Conservation (phyloP, 1,284 basidiomycete species). For the Austroboletus niveus region DNA sequence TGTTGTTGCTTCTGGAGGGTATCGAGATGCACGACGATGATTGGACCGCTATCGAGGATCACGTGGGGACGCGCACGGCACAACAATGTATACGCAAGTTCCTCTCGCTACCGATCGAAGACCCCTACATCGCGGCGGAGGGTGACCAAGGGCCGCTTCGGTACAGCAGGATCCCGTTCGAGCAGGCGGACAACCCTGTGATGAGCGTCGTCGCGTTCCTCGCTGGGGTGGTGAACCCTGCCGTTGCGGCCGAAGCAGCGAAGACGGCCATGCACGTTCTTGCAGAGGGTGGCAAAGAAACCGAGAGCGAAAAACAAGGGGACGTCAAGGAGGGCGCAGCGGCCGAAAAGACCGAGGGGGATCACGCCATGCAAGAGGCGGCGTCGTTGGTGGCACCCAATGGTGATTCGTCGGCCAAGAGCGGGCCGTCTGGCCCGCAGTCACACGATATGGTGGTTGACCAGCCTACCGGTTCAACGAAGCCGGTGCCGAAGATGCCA, state of each 20-base stretch:
- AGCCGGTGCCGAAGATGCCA: constrained; percentile 55
- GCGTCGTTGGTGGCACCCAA: constrained; percentile 15
- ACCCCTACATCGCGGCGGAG: constrained; percentile 78
- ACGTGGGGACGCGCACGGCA: constrained; percentile 87
- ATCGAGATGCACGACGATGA: constrained; percentile 99
- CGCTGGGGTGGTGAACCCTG: constrained; percentile 88
- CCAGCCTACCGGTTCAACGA: constrained; percentile 36
- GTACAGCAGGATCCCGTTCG: constrained; percentile 81
- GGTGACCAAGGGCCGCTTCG: constrained; percentile 74
- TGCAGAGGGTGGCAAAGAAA: constrained; percentile 41
- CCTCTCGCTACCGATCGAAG: constrained; percentile 95
- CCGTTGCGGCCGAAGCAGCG: constrained; percentile 91
- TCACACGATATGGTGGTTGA: constrained; percentile 46
- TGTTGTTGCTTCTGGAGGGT: constrained; percentile 86
- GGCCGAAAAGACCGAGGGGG: constrained; percentile 30
- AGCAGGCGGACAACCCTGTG: too few relatives aligned
- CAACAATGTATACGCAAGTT: constrained; percentile 97
- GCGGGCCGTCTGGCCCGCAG: constrained; percentile 19
- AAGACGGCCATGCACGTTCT: constrained; percentile 86
- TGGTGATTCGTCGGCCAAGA: constrained; percentile 18
- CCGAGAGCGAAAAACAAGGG: constrained; percentile 27
- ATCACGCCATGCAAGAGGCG: constrained; percentile 30
- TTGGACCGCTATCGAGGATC: constrained; percentile 89
- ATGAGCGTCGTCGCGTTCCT: constrained; percentile 64
- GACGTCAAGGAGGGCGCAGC: constrained; percentile 23